Conservation (phyloP, 202 grass and related monocot genomes). For the Dendrocalamus latiflorus region DNA sequence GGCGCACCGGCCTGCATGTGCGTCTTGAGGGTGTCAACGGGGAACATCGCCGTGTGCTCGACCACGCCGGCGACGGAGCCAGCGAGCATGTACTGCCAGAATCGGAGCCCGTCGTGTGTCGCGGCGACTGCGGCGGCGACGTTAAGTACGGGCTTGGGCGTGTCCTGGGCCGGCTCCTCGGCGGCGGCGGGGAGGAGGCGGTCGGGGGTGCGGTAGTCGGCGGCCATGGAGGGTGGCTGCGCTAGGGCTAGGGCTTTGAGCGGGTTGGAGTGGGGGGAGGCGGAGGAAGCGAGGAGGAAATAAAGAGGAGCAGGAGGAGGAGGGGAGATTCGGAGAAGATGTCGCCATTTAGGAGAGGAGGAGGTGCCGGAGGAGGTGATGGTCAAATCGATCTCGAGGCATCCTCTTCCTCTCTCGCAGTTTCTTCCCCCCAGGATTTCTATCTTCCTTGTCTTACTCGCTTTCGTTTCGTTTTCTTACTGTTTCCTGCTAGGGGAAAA, state of each 20-base stretch:
- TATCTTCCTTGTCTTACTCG: too few relatives aligned
- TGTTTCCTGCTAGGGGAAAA: too few relatives aligned
- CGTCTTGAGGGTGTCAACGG: conserved; percentile 89
- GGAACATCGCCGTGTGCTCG: conserved; percentile 96
- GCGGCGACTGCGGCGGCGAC: conserved; percentile 23
- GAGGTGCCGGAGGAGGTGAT: conserved; percentile 27
- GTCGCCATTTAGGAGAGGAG: conserved; percentile 47
- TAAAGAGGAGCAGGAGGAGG: conserved; percentile 26
- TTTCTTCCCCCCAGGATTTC: too few relatives aligned
- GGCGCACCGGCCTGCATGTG: conserved; percentile 72
- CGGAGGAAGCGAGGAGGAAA: too few relatives aligned
- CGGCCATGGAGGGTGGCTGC: too few relatives aligned
- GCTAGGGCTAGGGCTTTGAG: too few relatives aligned
- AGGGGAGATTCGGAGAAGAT: conserved; percentile 35
- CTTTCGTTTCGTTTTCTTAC: too few relatives aligned
- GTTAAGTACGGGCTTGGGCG: conserved; percentile 33
- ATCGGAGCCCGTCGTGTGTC: conserved; percentile 75
- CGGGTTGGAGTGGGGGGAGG: too few relatives aligned
- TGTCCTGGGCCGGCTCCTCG: conserved; percentile 41
- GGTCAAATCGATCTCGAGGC: too few relatives aligned
- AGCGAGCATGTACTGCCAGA: conserved; percentile 98
- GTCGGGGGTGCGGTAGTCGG: too few relatives aligned
- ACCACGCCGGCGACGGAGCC: conserved; percentile 91
- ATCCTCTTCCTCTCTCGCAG: too few relatives aligned
- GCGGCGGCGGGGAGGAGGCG: conserved; percentile 44